Evolutionary conservation across 2,329 filamentous ascomycete genomes (phyloP).

Genomic region (Colletotrichum tropicale): DNA sequence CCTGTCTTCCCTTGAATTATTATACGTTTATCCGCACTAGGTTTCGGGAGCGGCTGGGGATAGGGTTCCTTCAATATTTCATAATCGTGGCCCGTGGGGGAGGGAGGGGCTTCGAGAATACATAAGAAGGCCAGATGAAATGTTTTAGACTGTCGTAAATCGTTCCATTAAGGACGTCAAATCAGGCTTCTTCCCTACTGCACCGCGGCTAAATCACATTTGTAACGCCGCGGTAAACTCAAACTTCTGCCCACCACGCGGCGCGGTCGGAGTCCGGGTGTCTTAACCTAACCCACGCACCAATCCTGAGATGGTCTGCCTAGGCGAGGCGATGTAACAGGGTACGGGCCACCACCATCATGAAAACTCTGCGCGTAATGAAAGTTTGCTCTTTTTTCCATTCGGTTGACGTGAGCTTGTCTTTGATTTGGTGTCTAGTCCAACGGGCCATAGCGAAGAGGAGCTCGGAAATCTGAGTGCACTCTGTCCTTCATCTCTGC

Average conservation of each 20-base stretch:
- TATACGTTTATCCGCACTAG: background rate
- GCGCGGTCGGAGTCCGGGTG: background rate
- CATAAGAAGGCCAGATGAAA: background rate
- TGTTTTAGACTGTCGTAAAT: background rate
- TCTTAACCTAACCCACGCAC: background rate
- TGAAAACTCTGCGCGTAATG: background rate
- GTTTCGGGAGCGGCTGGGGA: background rate
- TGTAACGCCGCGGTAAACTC: background rate
- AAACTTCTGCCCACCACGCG: background rate
- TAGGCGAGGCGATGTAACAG: background rate
- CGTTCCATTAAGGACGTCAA: background rate
- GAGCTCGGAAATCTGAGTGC: slow-evolving; percentile 1
- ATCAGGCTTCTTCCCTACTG: background rate
- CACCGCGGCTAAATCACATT: background rate
- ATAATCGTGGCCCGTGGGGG: background rate
- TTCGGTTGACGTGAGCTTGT: background rate
- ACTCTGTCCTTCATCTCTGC: slow-evolving; percentile 8
- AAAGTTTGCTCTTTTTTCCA: background rate
- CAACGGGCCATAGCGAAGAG: slow-evolving; percentile 1
- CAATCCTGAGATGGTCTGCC: background rate
- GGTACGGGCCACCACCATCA: background rate
- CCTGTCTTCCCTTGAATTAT: background rate
- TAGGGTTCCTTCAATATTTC: background rate
- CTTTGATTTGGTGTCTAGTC: background rate
- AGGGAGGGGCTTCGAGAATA: background rate